A percentile compares a stretch with the other conserved stretches of the same genome.
These are phyloP conservation scores for Xerocomellus chrysenteron DNA, from an alignment of 768 basidiomycete species.

Conservation along the genomic window DNA sequence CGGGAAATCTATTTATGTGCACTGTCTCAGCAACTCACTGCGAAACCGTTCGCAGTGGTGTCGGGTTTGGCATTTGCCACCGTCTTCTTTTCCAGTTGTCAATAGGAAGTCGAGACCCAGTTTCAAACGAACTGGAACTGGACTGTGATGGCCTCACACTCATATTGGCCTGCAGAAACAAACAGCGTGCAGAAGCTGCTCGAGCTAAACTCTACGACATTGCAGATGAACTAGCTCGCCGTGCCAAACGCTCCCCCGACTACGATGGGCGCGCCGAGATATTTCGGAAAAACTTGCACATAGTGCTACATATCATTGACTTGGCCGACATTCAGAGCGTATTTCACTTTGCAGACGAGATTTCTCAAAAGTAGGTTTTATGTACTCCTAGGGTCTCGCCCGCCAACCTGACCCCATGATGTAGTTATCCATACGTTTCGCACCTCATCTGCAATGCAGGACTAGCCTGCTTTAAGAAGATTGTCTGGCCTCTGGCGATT, in stretches of 20 bases:
- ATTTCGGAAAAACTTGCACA: constrained; percentile 58
- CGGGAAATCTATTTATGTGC: constrained; percentile 10
- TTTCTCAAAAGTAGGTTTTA: constrained; percentile 48
- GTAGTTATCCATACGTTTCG: constrained; percentile 77
- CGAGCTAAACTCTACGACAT: constrained; percentile 49
- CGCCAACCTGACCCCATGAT: not conserved
- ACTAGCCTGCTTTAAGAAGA: constrained; percentile 51
- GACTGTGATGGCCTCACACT: constrained; percentile 61
- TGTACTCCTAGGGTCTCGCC: not conserved
- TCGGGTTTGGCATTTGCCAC: constrained; percentile 82
- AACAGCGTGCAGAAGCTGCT: constrained; percentile 61
- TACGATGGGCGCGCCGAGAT: constrained; percentile 54
- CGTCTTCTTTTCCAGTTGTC: constrained; percentile 71
- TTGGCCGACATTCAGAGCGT: constrained; percentile 59
- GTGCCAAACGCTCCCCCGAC: constrained; percentile 31
- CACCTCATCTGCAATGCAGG: constrained; percentile 84
- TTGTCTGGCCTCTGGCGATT: constrained; percentile 50
- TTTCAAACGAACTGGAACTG: constrained; percentile 16
- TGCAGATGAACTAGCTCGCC: constrained; percentile 54
- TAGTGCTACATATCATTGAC: constrained; percentile 66
- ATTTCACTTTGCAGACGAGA: constrained; percentile 56
- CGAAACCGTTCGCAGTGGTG: constrained; percentile 52
- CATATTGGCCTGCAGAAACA: constrained; percentile 78
- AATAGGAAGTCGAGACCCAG: constrained; percentile 38
- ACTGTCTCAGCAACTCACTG: constrained; percentile 25